Evolutionary conservation across 139 green algal genomes (phyloP).

Genomic region (Chloropicon primus): DNA sequence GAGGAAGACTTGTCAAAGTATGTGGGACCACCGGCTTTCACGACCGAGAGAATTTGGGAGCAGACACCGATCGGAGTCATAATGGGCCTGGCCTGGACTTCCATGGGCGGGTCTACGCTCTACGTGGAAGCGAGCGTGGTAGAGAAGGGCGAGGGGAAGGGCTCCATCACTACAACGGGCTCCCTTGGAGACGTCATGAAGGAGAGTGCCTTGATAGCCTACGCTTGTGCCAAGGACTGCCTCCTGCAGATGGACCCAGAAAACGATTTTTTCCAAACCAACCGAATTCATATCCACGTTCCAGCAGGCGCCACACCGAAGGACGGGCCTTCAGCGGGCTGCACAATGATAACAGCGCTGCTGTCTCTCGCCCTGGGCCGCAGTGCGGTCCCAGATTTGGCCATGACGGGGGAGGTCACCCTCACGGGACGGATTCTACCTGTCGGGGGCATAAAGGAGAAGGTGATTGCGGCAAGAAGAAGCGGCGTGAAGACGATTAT

Average conservation of each 20-base stretch:
- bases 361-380: constrained; percentile 68
- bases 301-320: constrained; percentile 84
- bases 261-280: constrained; percentile 36
- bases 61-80: constrained; percentile 75
- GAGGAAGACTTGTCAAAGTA: constrained; percentile 60
- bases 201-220: constrained; percentile 78
- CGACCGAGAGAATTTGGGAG: constrained; percentile 69
- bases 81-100: constrained; percentile 92
- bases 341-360: constrained; percentile 83
- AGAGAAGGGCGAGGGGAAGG: constrained; percentile 30
- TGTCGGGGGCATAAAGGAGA: constrained; percentile 89
- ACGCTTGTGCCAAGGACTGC: constrained; percentile 71
- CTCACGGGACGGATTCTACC: constrained; percentile 86
- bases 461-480: constrained; percentile 68
- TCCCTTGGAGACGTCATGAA: constrained; percentile 96
- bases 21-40: constrained; percentile 78
- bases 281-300: constrained; percentile 84
- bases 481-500: constrained; percentile 52
- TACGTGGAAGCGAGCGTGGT: constrained; percentile 73
- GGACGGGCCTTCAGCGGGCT: constrained; percentile 78
- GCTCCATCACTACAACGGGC: constrained; percentile 34
- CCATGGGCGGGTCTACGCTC: constrained; percentile 82
- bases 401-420: constrained; percentile 92
- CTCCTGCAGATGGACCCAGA: constrained; percentile 10
- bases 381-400: constrained; percentile 52